Evolutionary conservation across 768 basidiomycete genomes (phyloP), one percentile per base, ranked within the genome.

Genomic region (Rhizopogon sp.): DNA sequence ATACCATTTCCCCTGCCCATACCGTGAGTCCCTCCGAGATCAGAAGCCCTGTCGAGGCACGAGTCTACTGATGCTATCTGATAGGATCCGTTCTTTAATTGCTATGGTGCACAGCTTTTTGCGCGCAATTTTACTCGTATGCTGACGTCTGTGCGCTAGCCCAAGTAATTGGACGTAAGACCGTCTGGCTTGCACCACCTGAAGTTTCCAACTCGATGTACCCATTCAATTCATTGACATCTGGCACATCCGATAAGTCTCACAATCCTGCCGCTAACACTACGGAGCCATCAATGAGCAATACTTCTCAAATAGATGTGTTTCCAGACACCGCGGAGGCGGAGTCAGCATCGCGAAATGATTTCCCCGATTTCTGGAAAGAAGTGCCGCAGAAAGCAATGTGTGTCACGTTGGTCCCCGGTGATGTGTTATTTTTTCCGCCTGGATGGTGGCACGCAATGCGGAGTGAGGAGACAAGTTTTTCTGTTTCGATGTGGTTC

Each of bases 401-500:
- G 70, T 75, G 76, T 46, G 80, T 79, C 33, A 83, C 82, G 1
- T 75, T 98, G 1, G 72, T 77, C 52, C 85, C 93, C 1, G 96
- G 95, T 0, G 96, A 98, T 70, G 54, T 95, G 43, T 73, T 98
- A 43, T 88, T 90, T 66, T 86, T 98, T 60, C 96, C 96, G 17
- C 88, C 90, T 4, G 85, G 90, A 29, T 96, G 93, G 93, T 96
- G 93, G 93, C 93, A 96, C 69, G 88, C 87, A 16, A 90, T 93
- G 88, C 81, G 85, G 59, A 87, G 84, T 68, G 90, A 91, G 71
- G 79, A 81, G 22, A 82, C 77, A 39, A 93, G 91, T 72, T 87
- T 91, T 66, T 94, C 92, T 42, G 79, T 94, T 44, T 95, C 93
- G 33, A 87, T 93, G 80, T 94, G 92, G 91, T 95, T 92, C 69